These are phyloP conservation scores for Coccomyxa subellipsoidea DNA, from an alignment of 163 green algal species.

Conservation along the genomic window DNA sequence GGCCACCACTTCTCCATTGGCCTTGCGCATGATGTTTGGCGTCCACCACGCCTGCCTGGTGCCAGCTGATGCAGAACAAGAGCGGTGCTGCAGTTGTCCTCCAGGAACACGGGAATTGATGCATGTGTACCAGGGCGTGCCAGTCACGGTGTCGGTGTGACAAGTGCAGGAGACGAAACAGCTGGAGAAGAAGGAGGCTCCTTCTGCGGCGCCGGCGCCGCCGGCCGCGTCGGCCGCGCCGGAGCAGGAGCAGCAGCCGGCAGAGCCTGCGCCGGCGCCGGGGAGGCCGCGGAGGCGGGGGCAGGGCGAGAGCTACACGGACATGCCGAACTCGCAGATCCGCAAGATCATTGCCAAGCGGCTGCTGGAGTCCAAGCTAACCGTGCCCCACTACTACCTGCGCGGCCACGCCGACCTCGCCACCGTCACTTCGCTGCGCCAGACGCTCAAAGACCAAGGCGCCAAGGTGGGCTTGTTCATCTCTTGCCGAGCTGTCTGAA, in stretches of 20 bases:
- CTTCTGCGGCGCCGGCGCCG: background rate
- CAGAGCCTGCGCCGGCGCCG: slow-evolving; percentile 8
- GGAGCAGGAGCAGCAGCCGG: background rate
- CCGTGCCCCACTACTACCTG: slow-evolving; percentile 72
- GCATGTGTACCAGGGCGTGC: no score
- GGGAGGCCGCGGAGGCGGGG: slow-evolving; percentile 12
- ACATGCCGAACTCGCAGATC: slow-evolving; percentile 54
- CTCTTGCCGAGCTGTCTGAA: background rate
- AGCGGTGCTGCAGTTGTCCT: no score
- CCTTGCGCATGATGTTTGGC: no score
- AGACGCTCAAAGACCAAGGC: slow-evolving; percentile 55
- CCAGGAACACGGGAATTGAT: no score
- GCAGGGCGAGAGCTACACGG: slow-evolving; percentile 26
- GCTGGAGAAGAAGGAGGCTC: background rate
- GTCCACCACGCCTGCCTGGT: no score
- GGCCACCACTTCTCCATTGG: no score
- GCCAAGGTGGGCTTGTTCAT: slow-evolving; percentile 27
- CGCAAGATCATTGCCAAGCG: slow-evolving; percentile 65
- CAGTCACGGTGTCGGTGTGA: no score
- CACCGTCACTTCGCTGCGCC: slow-evolving; percentile 49
- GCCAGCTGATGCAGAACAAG: no score
- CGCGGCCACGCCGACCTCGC: slow-evolving; percentile 55
- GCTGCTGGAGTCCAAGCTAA: slow-evolving; percentile 78
- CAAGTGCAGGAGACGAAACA: no score
- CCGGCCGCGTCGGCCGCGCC: slow-evolving; percentile 8